These are phyloP conservation scores for Vitis rotundifolia DNA, from an alignment of 164 flowering plant species.

Conservation along the genomic window DNA sequence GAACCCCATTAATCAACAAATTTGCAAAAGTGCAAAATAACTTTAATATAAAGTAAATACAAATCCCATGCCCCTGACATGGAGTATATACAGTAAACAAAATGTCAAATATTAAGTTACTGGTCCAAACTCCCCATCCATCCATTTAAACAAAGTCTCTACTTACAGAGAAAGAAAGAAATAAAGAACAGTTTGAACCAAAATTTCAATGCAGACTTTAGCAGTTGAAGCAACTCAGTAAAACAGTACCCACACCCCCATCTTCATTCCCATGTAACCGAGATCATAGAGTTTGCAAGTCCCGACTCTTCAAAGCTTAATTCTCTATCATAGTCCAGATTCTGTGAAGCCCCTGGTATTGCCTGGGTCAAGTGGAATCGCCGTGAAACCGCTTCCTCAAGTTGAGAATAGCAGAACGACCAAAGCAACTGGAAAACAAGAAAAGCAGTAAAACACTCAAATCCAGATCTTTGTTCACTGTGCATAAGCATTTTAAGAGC, in stretches of 20 bases:
- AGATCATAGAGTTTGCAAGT: conserved; percentile 82
- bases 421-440: conserved; percentile 75
- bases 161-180: too few relatives aligned
- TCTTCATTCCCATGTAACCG: conserved; percentile 78
- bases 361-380: conserved; percentile 74
- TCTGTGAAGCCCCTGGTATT: conserved; percentile 83
- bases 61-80: too few relatives aligned
- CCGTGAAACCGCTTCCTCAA: conserved; percentile 54
- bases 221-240: background rate
- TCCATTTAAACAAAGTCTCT: too few relatives aligned
- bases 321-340: conserved; percentile 58
- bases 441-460: background rate
- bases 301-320: conserved; percentile 77
- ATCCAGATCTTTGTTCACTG: background rate
- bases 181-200: conserved; percentile 7
- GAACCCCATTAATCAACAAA: too few relatives aligned
- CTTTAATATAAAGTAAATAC: too few relatives aligned
- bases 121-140: too few relatives aligned
- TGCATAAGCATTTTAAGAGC: background rate
- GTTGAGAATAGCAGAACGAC: conserved; percentile 80
- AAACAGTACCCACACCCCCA: background rate
- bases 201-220: conserved; percentile 16
- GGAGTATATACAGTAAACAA: too few relatives aligned
- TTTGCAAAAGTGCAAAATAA: too few relatives aligned
- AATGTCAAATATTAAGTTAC: too few relatives aligned